Evolutionary conservation across 1,284 basidiomycete species (phyloP), one percentile per base, ranked within the genome.

Genomic region (Austroboletus niveus): DNA sequence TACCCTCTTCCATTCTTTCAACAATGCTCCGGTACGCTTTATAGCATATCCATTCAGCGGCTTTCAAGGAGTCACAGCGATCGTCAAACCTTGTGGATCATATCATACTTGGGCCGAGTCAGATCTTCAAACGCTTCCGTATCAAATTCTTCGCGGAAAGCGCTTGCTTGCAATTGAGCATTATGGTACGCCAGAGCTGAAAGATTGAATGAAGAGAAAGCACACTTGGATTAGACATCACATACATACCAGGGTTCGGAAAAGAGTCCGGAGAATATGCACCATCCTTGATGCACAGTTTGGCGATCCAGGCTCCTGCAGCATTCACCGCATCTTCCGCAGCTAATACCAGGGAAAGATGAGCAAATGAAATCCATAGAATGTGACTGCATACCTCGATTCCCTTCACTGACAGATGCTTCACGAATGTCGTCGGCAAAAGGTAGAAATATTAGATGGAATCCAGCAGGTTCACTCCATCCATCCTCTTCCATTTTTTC

Each of bases 401-500:
- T 69, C 4, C 70, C 80, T 55, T 78, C 71, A 49, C 81, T 74
- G 46, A 84, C 66, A 42, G 90, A 87, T 8, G 86, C 85, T 31
- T 81, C 77, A 43, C 96, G 85, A 45, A 99, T 87, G 63, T 99
- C 97, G 65, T 99, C 96, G 8, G 91, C 89, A 64, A 90, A 99
- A 0, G 96, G 95, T 24, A 98, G 71, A 10, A 87, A 85, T 54
- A 98, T 89, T 47, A 98, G 76, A 71, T 98, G 92, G 68, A 99
- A 92, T 1, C 97, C 97, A 1, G 92, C 85, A 20, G 96, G 92
- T 47, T 89, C 84, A 39, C 80, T 77, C 79, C 92, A 87, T 1
- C 90, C 91, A 8, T 78, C 82, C 41, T 87, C 82, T 45, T 87
- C 84, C 34, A 77, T 72, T 32, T 80, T 80, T 69, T 96, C 92